Conservation (phyloP, 495 filamentous ascomycete species). For the Neurospora sp. region DNA sequence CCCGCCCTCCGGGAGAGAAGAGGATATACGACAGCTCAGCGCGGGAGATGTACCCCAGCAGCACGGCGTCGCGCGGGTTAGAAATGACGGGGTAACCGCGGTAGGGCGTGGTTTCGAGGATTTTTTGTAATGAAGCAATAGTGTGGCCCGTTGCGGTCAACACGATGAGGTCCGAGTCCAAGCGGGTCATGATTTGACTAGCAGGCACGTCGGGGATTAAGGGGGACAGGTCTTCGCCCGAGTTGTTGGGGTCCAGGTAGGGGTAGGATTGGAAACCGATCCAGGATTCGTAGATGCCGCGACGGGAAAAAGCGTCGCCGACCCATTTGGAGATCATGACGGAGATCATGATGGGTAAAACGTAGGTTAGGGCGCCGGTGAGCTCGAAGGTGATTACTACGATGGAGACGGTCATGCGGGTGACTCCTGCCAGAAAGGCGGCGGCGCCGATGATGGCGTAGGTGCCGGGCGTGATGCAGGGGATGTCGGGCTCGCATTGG, state of each 20-base stretch:
- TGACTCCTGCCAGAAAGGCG: conserved; percentile 93
- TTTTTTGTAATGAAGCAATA: conserved; percentile 55
- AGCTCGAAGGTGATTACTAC: conserved; percentile 99
- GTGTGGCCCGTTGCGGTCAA: conserved; percentile 83
- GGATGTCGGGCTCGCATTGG: conserved; percentile 75
- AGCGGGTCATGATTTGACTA: conserved; percentile 77
- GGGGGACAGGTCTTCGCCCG: conserved; percentile 56
- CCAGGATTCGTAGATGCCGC: conserved; percentile 97
- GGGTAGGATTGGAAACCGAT: conserved; percentile 95
- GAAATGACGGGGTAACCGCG: conserved; percentile 89
- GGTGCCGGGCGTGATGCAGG: conserved; percentile 87
- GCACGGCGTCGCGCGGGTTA: conserved; percentile 58
- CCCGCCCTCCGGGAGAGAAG: conserved; percentile 25
- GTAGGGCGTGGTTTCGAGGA: conserved; percentile 65
- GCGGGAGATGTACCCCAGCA: conserved; percentile 89
- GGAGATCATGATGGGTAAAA: conserved; percentile 98
- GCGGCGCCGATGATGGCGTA: conserved; percentile 97
- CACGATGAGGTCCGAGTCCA: conserved; percentile 73
- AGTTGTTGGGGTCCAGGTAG: conserved; percentile 68
- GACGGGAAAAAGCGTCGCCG: conserved; percentile 87
- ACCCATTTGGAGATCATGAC: conserved; percentile 99
- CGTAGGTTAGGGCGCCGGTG: conserved; percentile 90
- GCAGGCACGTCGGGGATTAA: conserved; percentile 70
- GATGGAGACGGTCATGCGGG: conserved; percentile 92
- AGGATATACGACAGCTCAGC: conserved; percentile 81